phyloP scores from a whole-genome alignment of 139 green algal species.

The Micractinium sp. region DNA sequence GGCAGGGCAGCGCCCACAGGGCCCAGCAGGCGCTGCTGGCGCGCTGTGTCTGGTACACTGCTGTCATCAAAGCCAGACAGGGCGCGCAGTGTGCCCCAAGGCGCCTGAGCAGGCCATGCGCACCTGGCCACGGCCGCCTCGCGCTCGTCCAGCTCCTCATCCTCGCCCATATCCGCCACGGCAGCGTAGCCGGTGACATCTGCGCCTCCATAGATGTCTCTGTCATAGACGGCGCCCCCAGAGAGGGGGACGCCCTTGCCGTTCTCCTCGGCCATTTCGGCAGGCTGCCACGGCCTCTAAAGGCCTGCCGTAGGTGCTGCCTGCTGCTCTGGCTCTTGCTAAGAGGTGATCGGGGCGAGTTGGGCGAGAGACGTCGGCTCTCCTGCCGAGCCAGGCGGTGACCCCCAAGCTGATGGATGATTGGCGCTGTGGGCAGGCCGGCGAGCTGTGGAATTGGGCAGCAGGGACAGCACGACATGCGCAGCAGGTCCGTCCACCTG shows the following conservation, averaged over 20 bases:
- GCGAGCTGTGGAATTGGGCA: not conserved
- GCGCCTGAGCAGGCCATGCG: not conserved
- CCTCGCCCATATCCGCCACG: constrained; percentile 25
- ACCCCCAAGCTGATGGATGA: no score
- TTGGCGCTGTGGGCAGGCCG: not conserved
- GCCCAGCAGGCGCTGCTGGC: no score
- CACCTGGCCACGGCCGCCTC: constrained; percentile 54
- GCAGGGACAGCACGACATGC: not conserved
- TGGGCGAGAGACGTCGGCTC: no score
- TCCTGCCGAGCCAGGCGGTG: no score
- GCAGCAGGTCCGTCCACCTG: not conserved
- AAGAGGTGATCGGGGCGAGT: no score
- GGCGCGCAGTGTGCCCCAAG: no score
- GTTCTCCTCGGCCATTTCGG: constrained; percentile 29
- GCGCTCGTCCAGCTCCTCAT: constrained; percentile 66
- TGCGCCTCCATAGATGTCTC: constrained; percentile 49
- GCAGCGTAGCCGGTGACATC: constrained; percentile 19
- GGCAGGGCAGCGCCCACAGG: no score
- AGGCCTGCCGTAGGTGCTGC: no score
- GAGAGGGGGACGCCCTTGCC: constrained; percentile 21
- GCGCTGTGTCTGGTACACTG: no score
- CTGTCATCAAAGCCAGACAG: no score
- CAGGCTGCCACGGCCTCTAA: not conserved
- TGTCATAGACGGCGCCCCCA: constrained; percentile 43
- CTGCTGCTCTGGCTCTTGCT: no score